Evolutionary conservation across 208 protist species (phyloP), one percentile per base, ranked within the genome.

Genomic region (Wallacemonas sp.): DNA sequence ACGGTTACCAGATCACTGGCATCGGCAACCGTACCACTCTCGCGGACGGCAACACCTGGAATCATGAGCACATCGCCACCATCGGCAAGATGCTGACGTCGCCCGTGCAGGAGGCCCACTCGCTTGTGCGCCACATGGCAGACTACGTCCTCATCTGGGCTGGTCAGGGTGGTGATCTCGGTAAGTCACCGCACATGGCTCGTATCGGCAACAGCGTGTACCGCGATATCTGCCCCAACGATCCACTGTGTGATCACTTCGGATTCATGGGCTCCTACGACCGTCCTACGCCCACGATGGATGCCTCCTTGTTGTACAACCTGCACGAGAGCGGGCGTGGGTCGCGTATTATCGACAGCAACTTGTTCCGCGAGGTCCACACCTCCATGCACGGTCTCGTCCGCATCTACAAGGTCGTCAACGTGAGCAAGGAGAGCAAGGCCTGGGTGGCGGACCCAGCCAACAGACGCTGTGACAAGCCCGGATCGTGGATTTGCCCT

Each of bases 31-130:
- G 98, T 60, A 99, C 93, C 11, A 85, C 93, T 23, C 74, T 99
- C 27, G 98, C 98, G 19, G 98, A 99, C 80, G 98, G 98, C 75
- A 99, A 99, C 93, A 99, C 98, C 2, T 99, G 98, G 97, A 99
- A 99, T 78, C 98, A 99, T 83, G 95, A 94, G 55, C 98, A 99
- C 87, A 99, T 99, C 75, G 98, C 97, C 27, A 96, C 86, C 39
- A 95, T 99, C 54, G 98, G 98, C 64, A 90, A 94, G 78, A 87
- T 89, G 72, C 69, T 95, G 47, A 86, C 80, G 44, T 79, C 77
- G 26, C 80, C 80, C 14, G 98, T 99, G 56, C 85, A 87, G 54
- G 70, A 93, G 19, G 93, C 97, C 21, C 94, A 96, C 80, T 73
- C 81, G 17, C 83, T 99, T 60, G 88, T 98, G 57, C 88, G 90